Base-by-base conservation (phyloP, 768 basidiomycete species). In the Fomitopsis pulvina region DNA sequence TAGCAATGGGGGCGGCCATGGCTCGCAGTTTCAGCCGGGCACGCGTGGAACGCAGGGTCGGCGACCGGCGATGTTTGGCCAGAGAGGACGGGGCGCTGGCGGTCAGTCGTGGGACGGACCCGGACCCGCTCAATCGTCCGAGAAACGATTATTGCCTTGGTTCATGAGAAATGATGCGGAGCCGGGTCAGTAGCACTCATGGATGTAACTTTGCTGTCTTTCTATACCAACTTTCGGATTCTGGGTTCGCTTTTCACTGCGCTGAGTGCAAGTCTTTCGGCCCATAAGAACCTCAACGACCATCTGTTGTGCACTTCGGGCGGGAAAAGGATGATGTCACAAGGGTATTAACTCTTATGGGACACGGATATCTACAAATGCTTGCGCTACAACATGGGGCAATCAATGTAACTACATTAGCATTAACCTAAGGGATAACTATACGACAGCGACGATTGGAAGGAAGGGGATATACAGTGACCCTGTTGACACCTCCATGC, bases 61-160 rank as follows among this genome's bases (percentile, higher is more conserved):
- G 53, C 71, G 83, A 57, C 68, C 80, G 10, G 77, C 75, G 42
- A 83, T 83, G 67, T 83, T 83, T 61, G 78, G 77, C n/a, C 70
- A 67, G 44, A 66, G 71, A 55, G 69, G 48, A 64, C 68, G 47
- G 63, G 71, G 47, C 47, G 59, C 48, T 43, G 64, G 50, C 57
- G 70, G 57, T 52, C 65, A 49, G 66, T 60, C 48, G 47, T 62
- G 52, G 70, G 62, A 61, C 34, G 14, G 14, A 37, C 14, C 34
- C 4, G 34, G 34, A 16, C 34, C 34, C 14, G 32, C 32, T n/a
- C n/a, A n/a, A n/a, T n/a, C n/a, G n/a, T 37, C 34, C 6, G 6
- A 12, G 4, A 18, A 37, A 18, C 34, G 34, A 37, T 12, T 18
- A 37, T 5, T 18, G 18, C 34, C 34, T 37, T 37, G 34, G 34